Base-by-base conservation (phyloP, 139 green algal genomes). In the Tetradesmus lagerheimii region DNA sequence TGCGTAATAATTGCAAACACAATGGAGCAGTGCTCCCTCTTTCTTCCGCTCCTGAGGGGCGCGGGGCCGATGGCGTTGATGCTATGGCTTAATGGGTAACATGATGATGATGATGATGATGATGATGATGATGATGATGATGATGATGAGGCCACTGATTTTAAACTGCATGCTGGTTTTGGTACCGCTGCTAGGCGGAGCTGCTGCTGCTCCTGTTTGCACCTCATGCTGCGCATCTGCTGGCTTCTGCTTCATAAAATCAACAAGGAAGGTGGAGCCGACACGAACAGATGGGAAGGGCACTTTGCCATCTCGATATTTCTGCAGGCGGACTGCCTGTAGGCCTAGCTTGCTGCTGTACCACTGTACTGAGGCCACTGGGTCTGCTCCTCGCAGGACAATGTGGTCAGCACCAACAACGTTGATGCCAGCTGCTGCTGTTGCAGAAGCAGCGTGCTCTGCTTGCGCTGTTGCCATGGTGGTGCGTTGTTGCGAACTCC, bases 241-340 rank as follows among this genome's bases (percentile, higher is more conserved):
- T 64, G 81, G 16, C 43, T 34, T 87, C 34, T 50, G 34, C 41
- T 77, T 27, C 37, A 82, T 83, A 20, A 82, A 83, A 34, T 92
- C 31, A 84, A 96, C 31, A 16, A 90, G 41, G 66, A 89, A 82
- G 1, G 84, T 83, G 20, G 84, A 38, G 37, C 35, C 83, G 6
- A 89, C 37, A n/a, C 84, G 64, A 8, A 66, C 64, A 34, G 66
- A 83, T 35, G 84, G 84, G 45, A 89, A 89, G 2, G 84, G 84
- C 0, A 66, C 84, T 78, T 83, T 66, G 29, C 67, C 67, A 1
- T 41, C 23, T 89, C 83, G 41, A 16, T 67, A 89, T 16, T 89
- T 66, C 31, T 89, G 35, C 12, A 89, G 66, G 9, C 84, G 62
- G 4, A 53, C 53, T 39, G 84, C 66, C 67, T 89, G 62, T 39